Evolutionary conservation across 23 red algal genomes (phyloP).

Genomic region (Gracilaria gracilis): DNA sequence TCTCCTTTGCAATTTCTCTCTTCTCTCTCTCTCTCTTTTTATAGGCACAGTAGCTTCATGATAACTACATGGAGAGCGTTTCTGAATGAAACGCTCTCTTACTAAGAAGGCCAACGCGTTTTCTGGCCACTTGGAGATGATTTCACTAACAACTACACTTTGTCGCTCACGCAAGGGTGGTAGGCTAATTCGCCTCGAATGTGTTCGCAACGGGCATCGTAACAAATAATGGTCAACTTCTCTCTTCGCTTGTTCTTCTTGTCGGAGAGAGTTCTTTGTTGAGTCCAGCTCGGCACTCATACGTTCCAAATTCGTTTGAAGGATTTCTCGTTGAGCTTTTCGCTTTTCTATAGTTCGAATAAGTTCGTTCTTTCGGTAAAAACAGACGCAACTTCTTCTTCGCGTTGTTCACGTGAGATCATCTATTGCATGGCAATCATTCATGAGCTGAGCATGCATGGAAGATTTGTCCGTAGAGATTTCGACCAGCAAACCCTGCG

Average conservation of each 20-base stretch:
- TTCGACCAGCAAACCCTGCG: constrained; percentile 64
- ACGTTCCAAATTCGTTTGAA: neutral
- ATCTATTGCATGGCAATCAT: constrained; percentile 24
- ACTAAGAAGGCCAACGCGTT: too few species aligned
- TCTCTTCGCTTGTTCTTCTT: constrained; percentile 5
- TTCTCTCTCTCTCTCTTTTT: too few species aligned
- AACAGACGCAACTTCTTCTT: constrained; percentile 9
- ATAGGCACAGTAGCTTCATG: too few species aligned
- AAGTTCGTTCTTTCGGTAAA: constrained; percentile 14
- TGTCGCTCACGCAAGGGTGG: too few species aligned
- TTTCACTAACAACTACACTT: too few species aligned
- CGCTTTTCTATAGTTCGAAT: neutral
- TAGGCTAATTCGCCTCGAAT: too few species aligned
- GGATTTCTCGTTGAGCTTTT: constrained; percentile 34
- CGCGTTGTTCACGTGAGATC: constrained; percentile 7
- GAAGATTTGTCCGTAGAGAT: constrained; percentile 56
- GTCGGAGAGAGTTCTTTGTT: neutral
- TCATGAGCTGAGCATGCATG: constrained; percentile 33
- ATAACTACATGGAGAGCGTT: too few species aligned
- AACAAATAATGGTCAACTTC: neutral
- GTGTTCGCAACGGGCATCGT: too few species aligned
- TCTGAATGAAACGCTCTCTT: too few species aligned
- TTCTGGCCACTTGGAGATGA: too few species aligned
- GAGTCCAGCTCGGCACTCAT: neutral
- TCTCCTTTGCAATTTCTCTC: constrained; percentile 18